Evolutionary conservation across 2,329 filamentous ascomycete genomes (phyloP), one percentile per base, ranked within the genome.

Genomic region (Sporothrix phasma): DNA sequence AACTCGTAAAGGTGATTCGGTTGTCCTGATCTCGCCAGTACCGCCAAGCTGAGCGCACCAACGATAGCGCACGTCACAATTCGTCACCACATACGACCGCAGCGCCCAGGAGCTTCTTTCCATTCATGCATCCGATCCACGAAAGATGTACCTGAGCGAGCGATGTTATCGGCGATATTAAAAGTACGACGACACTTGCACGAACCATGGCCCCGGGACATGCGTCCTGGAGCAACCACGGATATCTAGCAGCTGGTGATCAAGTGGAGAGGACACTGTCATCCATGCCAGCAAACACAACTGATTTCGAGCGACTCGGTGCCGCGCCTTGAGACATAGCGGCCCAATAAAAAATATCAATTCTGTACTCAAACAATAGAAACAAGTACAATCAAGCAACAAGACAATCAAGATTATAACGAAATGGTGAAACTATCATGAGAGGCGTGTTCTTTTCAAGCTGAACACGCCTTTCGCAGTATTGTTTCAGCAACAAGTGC

Each of bases 21-120:
- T 70, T 29, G 67, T 71, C n/a, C 69, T 73, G 64, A 73, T 73
- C 54, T 72, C 69, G 37, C 71, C 69, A 4, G 67, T 67, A 5
- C 66, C 67, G 17, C 62, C 62, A n/a, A 67, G 65, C 61, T 68
- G 67, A 68, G 8, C 22, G 34, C 31, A 15, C 31, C 13, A 7
- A n/a, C 10, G 29, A 31, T 22, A 17, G 34, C 10, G 37, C 24
- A 45, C 7, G 2, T 13, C 24, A 47, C 19, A 11, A 34, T 29
- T 8, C 17, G 17, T 2, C 22, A 19, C 58, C 58, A 43, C 61
- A 29, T 10, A 51, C 39, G 31, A 4, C 10, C 11, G 51, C 17
- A 19, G 15, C 3, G 11, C 17, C 26, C 3, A 15, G 19, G 4
- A n/a, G 5, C 3, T 3, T 6, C 15, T 8, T 6, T 19, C 5